phyloP scores from a whole-genome alignment of 2,329 filamentous ascomycete genomes.

The Alternaria consortialis region DNA sequence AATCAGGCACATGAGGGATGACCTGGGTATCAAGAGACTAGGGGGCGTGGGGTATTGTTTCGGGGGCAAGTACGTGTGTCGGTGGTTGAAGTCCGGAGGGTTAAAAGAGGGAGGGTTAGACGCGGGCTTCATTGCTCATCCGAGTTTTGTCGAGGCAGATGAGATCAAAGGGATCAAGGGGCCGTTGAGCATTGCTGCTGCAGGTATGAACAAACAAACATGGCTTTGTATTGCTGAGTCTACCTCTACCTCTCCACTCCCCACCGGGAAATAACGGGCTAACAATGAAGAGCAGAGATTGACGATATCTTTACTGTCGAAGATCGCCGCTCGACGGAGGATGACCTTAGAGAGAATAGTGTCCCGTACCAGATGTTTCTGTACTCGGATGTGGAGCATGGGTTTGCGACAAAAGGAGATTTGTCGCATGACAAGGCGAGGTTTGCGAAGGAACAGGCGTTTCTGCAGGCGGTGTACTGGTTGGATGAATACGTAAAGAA shows the following conservation, averaged over 20 bases:
- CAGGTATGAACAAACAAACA: slow-evolving; percentile 53
- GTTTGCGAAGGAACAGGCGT: slow-evolving; percentile 83
- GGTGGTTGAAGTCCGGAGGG: slow-evolving; percentile 62
- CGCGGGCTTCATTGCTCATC: slow-evolving; percentile 78
- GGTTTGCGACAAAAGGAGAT: slow-evolving; percentile 77
- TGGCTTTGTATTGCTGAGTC: too few species aligned
- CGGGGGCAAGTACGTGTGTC: slow-evolving; percentile 68
- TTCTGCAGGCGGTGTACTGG: slow-evolving; percentile 79
- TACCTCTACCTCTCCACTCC: too few species aligned
- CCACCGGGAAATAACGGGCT: not conserved
- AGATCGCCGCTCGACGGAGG: slow-evolving; percentile 66
- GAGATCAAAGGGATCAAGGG: slow-evolving; percentile 67
- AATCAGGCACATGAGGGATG: slow-evolving; percentile 67
- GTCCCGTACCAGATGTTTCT: slow-evolving; percentile 79
- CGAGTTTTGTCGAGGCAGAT: slow-evolving; percentile 72
- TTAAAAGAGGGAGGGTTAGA: slow-evolving; percentile 66
- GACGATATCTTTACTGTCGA: slow-evolving; percentile 67
- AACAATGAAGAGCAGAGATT: slow-evolving; percentile 55
- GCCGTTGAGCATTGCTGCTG: slow-evolving; percentile 70
- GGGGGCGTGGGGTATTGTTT: slow-evolving; percentile 78
- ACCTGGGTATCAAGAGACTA: slow-evolving; percentile 63
- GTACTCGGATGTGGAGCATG: slow-evolving; percentile 75
- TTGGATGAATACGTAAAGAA: slow-evolving; percentile 70
- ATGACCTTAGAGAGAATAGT: slow-evolving; percentile 63
- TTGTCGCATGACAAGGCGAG: slow-evolving; percentile 63